Base-by-base conservation (phyloP, 306 rosid species). In the Echinosophora koreensis region DNA sequence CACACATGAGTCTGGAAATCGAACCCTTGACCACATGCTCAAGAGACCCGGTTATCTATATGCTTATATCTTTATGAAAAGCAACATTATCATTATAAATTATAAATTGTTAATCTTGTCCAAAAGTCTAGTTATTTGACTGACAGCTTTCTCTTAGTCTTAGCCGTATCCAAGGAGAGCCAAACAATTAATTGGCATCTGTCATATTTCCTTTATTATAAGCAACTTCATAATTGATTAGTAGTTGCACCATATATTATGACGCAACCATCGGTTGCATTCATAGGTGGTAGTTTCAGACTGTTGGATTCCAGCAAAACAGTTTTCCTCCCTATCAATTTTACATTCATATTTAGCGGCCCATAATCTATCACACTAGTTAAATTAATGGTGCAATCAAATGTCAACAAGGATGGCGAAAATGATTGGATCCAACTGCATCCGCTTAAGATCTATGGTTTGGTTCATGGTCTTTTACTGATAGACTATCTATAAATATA, bases 131-230 rank as follows among this genome's bases (percentile, higher is more conserved):
- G 81, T 55, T n/a, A 66, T 75, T 13, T 63, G 71, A 67, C 80
- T 49, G 34, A 22, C 7, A 30, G n/a, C 51, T 72, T 69, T 54
- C 27, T 30, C 32, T 2, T 35, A 35, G 5, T 71, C 13, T 22
- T 37, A 35, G 51, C 66, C 5, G 8, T 37, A 69, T 70, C 73
- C 30, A 28, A 62, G 34, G 79, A 49, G 28, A 54, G 75, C 67
- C 57, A 69, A 51, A 14, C 76, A 58, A 68, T 83, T 65, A 71
- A 59, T 68, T 27, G 27, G 17, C 42, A n/a, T 47, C 37, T 37
- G 65, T 79, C 72, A 83, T 17, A 66, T 78, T 57, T 79, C 80
- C 80, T 77, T 70, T 69, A 58, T 58, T 83, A 62, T 46, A 83
- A 82, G 85, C 81, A 58, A 83, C 61, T 42, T 38, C 58, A 9